Evolutionary conservation across 2,329 filamentous ascomycete genomes (phyloP).

Genomic region (Colletotrichum acutatum): DNA sequence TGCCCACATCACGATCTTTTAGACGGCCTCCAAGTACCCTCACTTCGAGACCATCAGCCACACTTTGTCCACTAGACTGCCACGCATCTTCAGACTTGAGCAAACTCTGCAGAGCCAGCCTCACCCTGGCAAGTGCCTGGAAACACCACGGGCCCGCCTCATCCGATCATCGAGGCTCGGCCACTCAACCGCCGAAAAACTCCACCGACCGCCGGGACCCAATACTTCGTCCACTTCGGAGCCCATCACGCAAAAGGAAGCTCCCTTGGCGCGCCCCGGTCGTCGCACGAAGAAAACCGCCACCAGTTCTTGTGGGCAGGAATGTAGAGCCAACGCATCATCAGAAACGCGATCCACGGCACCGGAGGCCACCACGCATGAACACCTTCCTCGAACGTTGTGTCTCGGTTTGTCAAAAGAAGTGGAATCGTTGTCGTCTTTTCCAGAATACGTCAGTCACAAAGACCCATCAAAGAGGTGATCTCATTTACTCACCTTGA

Average conservation of each 20-base stretch:
- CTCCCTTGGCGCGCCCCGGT: constrained; percentile 43
- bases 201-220: neutral
- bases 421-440: constrained; percentile 35
- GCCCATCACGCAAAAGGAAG: constrained; percentile 47
- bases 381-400: constrained; percentile 39
- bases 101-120: neutral
- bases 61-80: neutral
- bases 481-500: constrained; percentile 35
- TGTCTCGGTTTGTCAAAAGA: constrained; percentile 41
- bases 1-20: neutral
- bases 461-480: no score
- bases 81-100: neutral
- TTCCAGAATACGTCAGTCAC: neutral
- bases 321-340: constrained; percentile 48
- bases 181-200: neutral
- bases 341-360: constrained; percentile 40
- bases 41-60: neutral
- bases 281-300: constrained; percentile 48
- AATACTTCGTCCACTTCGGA: no score
- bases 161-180: neutral
- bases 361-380: constrained; percentile 41
- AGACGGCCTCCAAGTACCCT: neutral
- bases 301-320: constrained; percentile 49
- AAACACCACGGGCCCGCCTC: neutral
- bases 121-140: no score